Conservation (phyloP, 129 eudicot genomes). For the Calendula officinalis region DNA sequence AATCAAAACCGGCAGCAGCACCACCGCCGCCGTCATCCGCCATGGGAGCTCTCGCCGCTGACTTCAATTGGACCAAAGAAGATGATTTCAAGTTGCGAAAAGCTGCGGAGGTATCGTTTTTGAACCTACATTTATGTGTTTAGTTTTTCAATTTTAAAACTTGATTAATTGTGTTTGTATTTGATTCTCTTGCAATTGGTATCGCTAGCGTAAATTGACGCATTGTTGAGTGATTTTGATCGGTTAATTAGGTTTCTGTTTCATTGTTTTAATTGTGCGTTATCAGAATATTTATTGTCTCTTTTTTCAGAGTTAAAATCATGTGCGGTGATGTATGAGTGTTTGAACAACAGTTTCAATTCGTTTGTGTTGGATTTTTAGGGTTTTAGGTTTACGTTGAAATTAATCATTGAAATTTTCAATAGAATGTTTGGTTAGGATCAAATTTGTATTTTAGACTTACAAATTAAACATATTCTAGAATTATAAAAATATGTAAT, state of each 20-base stretch:
- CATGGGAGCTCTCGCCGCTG: constrained; percentile 70
- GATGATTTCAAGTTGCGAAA: constrained; percentile 65
- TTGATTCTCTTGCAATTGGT: neutral
- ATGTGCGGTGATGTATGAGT: too few species aligned
- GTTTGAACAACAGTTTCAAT: too few species aligned
- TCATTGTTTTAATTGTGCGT: neutral
- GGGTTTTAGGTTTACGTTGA: too few species aligned
- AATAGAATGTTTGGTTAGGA: too few species aligned
- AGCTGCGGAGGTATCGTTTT: constrained; percentile 59
- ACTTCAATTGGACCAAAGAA: constrained; percentile 47
- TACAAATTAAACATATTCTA: too few species aligned
- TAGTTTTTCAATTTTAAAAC: neutral
- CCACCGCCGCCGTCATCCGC: constrained; percentile 33
- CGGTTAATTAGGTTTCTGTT: neutral
- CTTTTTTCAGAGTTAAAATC: too few species aligned
- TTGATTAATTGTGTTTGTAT: neutral
- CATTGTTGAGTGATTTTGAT: neutral
- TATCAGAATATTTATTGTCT: too few species aligned
- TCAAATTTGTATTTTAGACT: too few species aligned
- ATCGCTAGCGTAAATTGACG: neutral
- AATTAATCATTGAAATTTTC: too few species aligned
- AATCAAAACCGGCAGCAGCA: constrained; percentile 18
- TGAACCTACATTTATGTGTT: constrained; percentile 16
- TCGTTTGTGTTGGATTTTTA: too few species aligned
- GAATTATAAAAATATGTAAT: too few species aligned